phyloP scores from a whole-genome alignment of 805 yeast genomes.

The Ascoidea asiatica region DNA sequence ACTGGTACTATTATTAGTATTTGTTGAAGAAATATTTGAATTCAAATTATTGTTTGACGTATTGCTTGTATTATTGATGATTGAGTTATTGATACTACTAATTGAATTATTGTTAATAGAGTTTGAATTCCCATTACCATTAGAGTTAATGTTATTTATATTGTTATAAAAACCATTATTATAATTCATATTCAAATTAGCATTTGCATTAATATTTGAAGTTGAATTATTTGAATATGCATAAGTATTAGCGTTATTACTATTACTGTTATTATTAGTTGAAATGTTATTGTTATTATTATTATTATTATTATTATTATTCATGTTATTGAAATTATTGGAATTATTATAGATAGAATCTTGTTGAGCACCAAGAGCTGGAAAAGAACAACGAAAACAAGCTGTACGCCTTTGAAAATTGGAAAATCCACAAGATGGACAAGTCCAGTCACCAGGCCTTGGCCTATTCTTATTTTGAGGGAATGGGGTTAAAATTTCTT shows the following conservation, averaged over 20 bases:
- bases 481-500: constrained; percentile 69
- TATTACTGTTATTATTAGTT: constrained; percentile 8
- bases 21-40: constrained; percentile 5
- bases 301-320: too few species aligned
- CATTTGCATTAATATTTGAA: constrained; percentile 5
- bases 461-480: constrained; percentile 77
- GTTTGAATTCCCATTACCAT: background rate
- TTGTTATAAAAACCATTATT: constrained; percentile 1
- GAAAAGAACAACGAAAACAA: constrained; percentile 86
- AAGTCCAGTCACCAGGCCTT: constrained; percentile 97
- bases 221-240: constrained; percentile 52
- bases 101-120: constrained; percentile 6
- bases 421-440: constrained; percentile 91
- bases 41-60: constrained; percentile 10
- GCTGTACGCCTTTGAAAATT: constrained; percentile 91
- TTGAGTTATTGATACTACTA: constrained; percentile 4
- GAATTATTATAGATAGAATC: constrained; percentile 32
- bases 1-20: constrained; percentile 1
- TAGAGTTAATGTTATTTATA: background rate
- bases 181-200: constrained; percentile 1
- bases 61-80: constrained; percentile 7
- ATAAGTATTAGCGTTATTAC: constrained; percentile 26
- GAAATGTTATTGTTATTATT: constrained; percentile 7
- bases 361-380: constrained; percentile 62
- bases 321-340: constrained; percentile 15